Evolutionary conservation across 331 rosid species (phyloP).

Genomic region (Pyracantha coccinea): DNA sequence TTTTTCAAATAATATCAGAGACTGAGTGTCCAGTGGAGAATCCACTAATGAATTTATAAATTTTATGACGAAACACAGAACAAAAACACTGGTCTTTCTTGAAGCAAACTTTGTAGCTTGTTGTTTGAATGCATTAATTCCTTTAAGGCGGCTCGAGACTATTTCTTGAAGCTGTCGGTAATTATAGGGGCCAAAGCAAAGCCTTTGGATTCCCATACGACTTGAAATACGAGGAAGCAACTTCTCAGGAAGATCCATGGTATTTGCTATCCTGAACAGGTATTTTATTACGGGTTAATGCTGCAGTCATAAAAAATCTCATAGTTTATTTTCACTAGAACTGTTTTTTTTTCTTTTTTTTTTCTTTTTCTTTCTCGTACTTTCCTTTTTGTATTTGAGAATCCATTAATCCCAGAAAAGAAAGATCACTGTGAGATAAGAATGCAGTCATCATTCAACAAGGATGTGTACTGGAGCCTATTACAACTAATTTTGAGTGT

Average conservation of each 20-base stretch:
- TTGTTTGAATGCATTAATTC: slow-evolving; percentile 47
- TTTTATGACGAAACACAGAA: not conserved
- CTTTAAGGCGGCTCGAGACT: slow-evolving; percentile 73
- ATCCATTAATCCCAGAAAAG: not conserved
- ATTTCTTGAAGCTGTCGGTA: slow-evolving; percentile 92
- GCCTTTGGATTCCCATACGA: slow-evolving; percentile 94
- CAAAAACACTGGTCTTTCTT: not conserved
- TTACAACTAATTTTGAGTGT: slow-evolving; percentile 80
- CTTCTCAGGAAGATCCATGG: slow-evolving; percentile 98
- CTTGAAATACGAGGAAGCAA: slow-evolving; percentile 98
- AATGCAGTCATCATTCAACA: not conserved
- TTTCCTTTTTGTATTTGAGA: not conserved
- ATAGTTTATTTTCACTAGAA: not conserved
- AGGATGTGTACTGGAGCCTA: slow-evolving; percentile 30
- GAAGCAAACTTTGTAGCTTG: not conserved
- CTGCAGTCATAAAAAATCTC: slow-evolving; percentile 7
- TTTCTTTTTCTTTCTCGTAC: not conserved
- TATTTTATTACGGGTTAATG: slow-evolving; percentile 7
- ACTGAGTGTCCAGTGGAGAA: not conserved
- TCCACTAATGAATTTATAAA: not conserved
- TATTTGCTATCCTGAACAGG: slow-evolving; percentile 87
- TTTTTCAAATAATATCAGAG: slow-evolving; percentile 7
- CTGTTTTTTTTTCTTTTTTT: not conserved
- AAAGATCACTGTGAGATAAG: not conserved
- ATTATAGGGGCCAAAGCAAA: slow-evolving; percentile 94